A percentile compares a stretch with the other conserved stretches of the same genome.
These are phyloP conservation scores for Isoetes engelmannii DNA, from an alignment of 83 land plant genomes.

Conservation along the genomic window DNA sequence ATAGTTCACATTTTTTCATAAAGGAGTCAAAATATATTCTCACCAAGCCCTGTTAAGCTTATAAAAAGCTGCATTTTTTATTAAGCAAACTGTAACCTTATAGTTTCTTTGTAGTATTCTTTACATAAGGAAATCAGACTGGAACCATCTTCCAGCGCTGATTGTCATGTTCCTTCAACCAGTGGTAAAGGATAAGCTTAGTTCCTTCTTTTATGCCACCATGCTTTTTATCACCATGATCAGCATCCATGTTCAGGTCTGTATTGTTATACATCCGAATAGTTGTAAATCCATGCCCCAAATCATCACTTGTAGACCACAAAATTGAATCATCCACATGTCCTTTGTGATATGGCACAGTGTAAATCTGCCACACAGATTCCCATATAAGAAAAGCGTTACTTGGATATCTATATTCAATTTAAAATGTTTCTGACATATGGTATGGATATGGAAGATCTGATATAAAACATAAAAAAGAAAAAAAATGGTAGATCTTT, in stretches of 20 bases:
- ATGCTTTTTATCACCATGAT: constrained; percentile 15
- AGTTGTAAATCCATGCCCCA: constrained; percentile 13
- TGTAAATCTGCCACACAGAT: no score
- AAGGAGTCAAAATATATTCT: no score
- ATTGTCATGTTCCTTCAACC: constrained; percentile 12
- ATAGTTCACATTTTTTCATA: no score
- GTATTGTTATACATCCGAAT: constrained; percentile 8
- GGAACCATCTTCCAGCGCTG: constrained; percentile 10
- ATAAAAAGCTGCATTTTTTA: no score
- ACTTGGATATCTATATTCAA: not conserved
- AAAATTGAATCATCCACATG: constrained; percentile 9
- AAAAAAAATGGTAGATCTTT: no score
- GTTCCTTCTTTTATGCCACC: constrained; percentile 14
- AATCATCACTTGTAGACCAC: constrained; percentile 10
- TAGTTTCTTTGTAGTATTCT: no score
- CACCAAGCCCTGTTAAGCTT: no score
- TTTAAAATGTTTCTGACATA: not conserved
- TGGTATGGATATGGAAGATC: no score
- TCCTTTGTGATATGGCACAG: no score
- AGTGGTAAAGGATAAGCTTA: constrained; percentile 9
- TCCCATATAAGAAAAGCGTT: no score
- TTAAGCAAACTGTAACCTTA: no score
- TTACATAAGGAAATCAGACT: not conserved
- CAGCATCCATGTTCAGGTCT: constrained; percentile 14
- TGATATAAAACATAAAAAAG: no score